Base-by-base conservation (phyloP, 441 rosid genomes). In the Erodium moschatum region DNA sequence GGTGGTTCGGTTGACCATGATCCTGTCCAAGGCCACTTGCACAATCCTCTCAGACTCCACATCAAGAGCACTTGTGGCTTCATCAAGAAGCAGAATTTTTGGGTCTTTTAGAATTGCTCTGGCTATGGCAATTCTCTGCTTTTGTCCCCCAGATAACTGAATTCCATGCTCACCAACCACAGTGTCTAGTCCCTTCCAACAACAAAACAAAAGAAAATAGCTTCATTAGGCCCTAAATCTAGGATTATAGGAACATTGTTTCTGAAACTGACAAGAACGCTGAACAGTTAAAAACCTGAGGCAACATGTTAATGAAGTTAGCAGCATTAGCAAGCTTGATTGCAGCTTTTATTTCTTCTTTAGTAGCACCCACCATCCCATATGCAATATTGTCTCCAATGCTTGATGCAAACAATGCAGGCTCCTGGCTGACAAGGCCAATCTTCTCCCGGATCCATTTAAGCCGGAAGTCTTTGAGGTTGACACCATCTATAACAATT, bases 131-230 rank as follows among this genome's bases (percentile, higher is more conserved):
- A 91, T 77, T 70, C 97, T 84, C 77, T 89, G 94, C 70, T 91
- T 91, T 70, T 89, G 94, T 44, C 97, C 97, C 1, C 96, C 89
- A 0, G 97, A 91, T 11, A 90, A 72, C 62, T 85, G 90, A 68
- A 84, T 85, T 61, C 92, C 97, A 66, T 85, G 92, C 72, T 90
- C 96, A 1, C 97, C 92, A 0, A 86, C 95, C 89, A 81, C 86
- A 2, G 97, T 88, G 62, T 85, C 83, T 38, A 90, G 81, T 18
- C 92, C 92, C 64, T 60, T 60, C 21, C 64, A 20, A 24, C 64
- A 60, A 60, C 13, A 60, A 60, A 58, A 19, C 2, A 58, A 58
- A 18, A 58, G 63, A 58, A 58, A 20, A 20, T 4, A 21, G 13
- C 7, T 21, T 19, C 2, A 20, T 60, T 60, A 60, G 31, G n/a